phyloP scores from a whole-genome alignment of 495 filamentous ascomycete genomes.

The Penicillium bialowiezense region DNA sequence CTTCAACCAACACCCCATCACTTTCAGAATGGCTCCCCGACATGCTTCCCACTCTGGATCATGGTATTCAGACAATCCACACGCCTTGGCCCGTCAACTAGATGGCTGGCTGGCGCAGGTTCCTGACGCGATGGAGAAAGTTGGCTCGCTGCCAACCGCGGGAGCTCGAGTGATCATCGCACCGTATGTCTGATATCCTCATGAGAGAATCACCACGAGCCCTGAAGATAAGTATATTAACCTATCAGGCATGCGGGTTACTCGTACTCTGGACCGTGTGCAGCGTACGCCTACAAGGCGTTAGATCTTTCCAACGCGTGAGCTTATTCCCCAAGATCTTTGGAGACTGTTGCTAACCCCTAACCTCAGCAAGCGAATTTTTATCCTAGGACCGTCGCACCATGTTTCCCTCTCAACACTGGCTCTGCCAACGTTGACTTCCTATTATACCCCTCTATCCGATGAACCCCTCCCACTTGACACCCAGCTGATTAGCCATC shows the following conservation, averaged over 20 bases:
- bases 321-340: conserved; percentile 14
- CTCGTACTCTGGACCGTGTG: conserved; percentile 88
- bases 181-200: conserved; percentile 63
- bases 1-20: neutral
- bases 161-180: conserved; percentile 90
- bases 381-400: conserved; percentile 92
- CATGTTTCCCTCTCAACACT: conserved; percentile 76
- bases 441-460: conserved; percentile 85
- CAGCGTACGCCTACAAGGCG: conserved; percentile 91
- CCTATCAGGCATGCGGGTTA: conserved; percentile 84
- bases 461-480: conserved; percentile 72
- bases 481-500: conserved; percentile 56
- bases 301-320: conserved; percentile 81
- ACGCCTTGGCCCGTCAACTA: conserved; percentile 65
- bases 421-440: conserved; percentile 69
- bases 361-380: conserved; percentile 71
- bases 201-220: neutral
- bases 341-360: conserved; percentile 4
- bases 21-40: conserved; percentile 54
- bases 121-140: conserved; percentile 55
- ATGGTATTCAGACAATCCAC: conserved; percentile 73
- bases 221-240: conserved; percentile 9
- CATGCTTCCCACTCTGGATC: conserved; percentile 70
- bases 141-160: conserved; percentile 61
- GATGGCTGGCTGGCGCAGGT: conserved; percentile 77